A percentile compares a stretch with the other conserved stretches of the same genome.
Evolutionary conservation across 225 moss, liverwort and hornwort species (phyloP).

Genomic region (Antitrichia curtipendula): DNA sequence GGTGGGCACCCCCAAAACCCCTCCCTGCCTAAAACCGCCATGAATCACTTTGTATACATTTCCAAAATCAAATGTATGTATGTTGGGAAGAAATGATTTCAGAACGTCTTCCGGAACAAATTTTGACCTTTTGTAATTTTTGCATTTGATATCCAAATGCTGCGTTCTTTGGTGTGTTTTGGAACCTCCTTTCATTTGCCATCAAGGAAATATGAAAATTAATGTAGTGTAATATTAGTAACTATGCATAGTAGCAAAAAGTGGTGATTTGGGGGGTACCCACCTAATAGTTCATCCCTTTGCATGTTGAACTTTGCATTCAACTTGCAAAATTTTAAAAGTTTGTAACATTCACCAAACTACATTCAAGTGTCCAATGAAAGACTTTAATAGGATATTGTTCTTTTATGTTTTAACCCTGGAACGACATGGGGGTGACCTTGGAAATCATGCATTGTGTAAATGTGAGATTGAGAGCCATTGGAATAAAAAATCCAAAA

Average conservation of each 20-base stretch:
- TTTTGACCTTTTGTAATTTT: background rate
- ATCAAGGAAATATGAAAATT: background rate
- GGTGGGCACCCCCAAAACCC: background rate
- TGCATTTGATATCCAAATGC: background rate
- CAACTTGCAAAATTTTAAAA: background rate
- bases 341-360: background rate
- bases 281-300: too few relatives aligned
- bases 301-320: background rate
- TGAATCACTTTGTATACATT: background rate
- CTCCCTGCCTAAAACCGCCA: accelerated
- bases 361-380: background rate
- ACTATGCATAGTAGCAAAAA: background rate
- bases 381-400: background rate
- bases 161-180: too few relatives aligned
- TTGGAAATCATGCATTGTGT: too few relatives aligned
- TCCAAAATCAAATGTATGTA: background rate
- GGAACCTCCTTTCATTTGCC: background rate
- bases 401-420: background rate
- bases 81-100: background rate
- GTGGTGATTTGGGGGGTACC: accelerated
- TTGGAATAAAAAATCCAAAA: too few relatives aligned
- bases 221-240: background rate
- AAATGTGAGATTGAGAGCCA: too few relatives aligned
- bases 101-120: background rate
- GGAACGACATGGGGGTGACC: too few relatives aligned